Conservation (phyloP, 345 rosid species). For the Rubroshorea leprosula region DNA sequence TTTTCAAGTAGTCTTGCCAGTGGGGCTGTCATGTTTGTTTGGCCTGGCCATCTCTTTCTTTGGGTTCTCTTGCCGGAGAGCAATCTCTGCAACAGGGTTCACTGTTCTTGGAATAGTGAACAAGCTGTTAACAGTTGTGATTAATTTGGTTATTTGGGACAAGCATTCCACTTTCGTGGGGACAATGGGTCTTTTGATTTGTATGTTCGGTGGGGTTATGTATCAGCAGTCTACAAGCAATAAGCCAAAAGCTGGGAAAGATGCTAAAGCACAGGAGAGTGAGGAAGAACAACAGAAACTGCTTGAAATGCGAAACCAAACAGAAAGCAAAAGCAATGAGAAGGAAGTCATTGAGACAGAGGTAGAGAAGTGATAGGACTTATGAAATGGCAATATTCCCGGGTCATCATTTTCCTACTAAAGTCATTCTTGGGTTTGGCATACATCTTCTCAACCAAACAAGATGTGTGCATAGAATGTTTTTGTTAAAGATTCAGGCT, state of each 20-base stretch:
- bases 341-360: conserved; percentile 26
- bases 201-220: conserved; percentile 87
- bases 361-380: conserved; percentile 21
- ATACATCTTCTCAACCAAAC: not conserved
- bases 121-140: conserved; percentile 83
- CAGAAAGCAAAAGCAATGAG: conserved; percentile 22
- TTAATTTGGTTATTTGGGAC: conserved; percentile 87
- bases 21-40: conserved; percentile 75
- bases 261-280: conserved; percentile 30
- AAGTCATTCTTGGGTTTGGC: not conserved
- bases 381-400: not conserved
- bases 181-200: conserved; percentile 77
- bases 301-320: conserved; percentile 62
- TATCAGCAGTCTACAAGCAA: conserved; percentile 79
- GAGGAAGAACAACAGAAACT: conserved; percentile 70
- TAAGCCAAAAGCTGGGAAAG: conserved; percentile 52
- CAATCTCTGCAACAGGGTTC: conserved; percentile 93
- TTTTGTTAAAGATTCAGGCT: conserved; percentile 1
- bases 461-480: not conserved
- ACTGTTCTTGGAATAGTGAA: conserved; percentile 98
- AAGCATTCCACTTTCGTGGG: conserved; percentile 81
- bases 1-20: conserved; percentile 69
- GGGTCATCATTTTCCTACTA: not conserved
- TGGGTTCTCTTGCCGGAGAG: conserved; percentile 90
- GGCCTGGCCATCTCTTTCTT: conserved; percentile 95